Percentiles rank a stretch among this genome's conserved stretches.
Conservation (phyloP, 352 stramenopile genomes). For the Phytophthora kernoviae region DNA sequence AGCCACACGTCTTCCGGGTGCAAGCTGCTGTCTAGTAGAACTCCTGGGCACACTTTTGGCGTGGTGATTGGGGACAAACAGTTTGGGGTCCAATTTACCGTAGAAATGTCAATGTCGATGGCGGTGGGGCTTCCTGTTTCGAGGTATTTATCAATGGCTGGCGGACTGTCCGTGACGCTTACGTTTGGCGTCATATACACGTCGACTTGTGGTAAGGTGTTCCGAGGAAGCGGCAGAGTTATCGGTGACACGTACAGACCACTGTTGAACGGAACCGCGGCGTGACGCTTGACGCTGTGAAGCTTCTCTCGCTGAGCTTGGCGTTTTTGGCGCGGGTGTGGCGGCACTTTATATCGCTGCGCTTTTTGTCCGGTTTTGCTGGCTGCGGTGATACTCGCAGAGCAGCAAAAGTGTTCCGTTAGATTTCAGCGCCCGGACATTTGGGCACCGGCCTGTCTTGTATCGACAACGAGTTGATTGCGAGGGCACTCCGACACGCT, state of each 20-base stretch:
- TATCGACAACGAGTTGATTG: conserved; percentile 60
- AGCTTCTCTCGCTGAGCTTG: conserved; percentile 35
- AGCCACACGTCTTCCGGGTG: conserved; percentile 61
- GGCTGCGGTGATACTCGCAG: conserved; percentile 80
- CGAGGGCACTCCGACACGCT: not conserved
- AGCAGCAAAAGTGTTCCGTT: conserved; percentile 78
- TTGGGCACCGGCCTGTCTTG: conserved; percentile 81
- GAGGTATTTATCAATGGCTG: conserved; percentile 4
- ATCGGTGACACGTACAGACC: conserved; percentile 8
- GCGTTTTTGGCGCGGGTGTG: conserved; percentile 69
- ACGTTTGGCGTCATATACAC: conserved; percentile 6
- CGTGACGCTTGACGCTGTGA: conserved; percentile 14
- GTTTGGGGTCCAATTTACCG: conserved; percentile 12
- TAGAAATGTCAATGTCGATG: conserved; percentile 27
- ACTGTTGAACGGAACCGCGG: not conserved
- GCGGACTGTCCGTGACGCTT: conserved; percentile 1
- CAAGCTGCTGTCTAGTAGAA: conserved; percentile 12
- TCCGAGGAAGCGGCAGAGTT: conserved; percentile 15
- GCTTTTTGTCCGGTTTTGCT: conserved; percentile 91
- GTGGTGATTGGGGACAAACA: conserved; percentile 13
- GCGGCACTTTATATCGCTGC: conserved; percentile 82
- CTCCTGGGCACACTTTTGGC: conserved; percentile 12
- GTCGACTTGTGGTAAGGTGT: conserved; percentile 10
- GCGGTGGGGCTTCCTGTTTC: conserved; percentile 34
- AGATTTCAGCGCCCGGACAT: conserved; percentile 71